Percentiles rank a stretch among this genome's conserved stretches.
These are phyloP conservation scores for Aspergillus leporis DNA, from an alignment of 495 filamentous ascomycete genomes.

Conservation along the genomic window DNA sequence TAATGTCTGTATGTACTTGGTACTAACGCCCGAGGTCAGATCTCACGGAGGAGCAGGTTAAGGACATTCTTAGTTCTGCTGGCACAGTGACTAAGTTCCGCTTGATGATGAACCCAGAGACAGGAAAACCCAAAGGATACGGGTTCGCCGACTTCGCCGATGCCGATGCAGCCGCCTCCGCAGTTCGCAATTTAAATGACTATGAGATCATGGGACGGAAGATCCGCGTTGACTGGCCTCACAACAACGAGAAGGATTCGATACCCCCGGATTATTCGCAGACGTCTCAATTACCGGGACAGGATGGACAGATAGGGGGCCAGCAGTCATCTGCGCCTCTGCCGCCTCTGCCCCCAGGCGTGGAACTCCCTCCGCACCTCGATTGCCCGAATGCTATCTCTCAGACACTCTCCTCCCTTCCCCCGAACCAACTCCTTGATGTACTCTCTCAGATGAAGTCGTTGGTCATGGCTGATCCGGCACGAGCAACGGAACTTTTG, in stretches of 20 bases:
- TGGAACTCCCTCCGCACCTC: constrained; percentile 76
- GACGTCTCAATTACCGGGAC: constrained; percentile 29
- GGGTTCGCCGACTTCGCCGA: constrained; percentile 95
- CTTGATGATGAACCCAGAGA: constrained; percentile 93
- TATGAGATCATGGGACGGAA: constrained; percentile 95
- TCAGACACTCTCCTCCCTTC: constrained; percentile 79
- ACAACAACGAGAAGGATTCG: constrained; percentile 81
- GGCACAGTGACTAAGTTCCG: constrained; percentile 92
- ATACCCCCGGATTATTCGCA: constrained; percentile 53
- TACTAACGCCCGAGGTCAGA: constrained; percentile 49
- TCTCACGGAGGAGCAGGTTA: constrained; percentile 91
- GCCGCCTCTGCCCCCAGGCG: constrained; percentile 80
- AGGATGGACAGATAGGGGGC: constrained; percentile 38
- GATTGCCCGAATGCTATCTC: constrained; percentile 89
- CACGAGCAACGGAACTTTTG: constrained; percentile 83
- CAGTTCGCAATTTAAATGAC: constrained; percentile 94
- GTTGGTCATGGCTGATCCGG: constrained; percentile 75
- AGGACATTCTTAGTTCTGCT: constrained; percentile 82
- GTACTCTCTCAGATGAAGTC: constrained; percentile 94
- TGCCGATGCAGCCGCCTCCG: constrained; percentile 85
- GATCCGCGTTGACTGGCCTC: constrained; percentile 90
- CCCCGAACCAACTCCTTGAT: constrained; percentile 87
- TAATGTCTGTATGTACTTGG: background rate
- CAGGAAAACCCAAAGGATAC: constrained; percentile 92
- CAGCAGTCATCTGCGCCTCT: constrained; percentile 49